Conservation (phyloP, 2,329 filamentous ascomycete species). For the Sporothrix luriei region DNA sequence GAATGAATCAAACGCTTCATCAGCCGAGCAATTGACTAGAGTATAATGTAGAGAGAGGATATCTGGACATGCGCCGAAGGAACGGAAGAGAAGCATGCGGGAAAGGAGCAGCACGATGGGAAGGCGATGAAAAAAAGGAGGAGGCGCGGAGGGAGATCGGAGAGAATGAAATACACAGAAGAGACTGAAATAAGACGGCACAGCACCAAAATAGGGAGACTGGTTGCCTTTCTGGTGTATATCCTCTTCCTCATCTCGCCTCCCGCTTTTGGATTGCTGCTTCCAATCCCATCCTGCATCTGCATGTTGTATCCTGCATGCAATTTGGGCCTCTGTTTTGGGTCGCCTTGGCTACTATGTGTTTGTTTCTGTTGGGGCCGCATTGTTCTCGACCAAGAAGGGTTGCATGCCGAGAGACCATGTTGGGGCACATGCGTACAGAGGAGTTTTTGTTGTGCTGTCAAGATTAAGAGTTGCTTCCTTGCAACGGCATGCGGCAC, state of each 20-base stretch:
- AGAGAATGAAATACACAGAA: conserved; percentile 4
- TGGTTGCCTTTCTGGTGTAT: not conserved
- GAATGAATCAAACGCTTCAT: conserved; percentile 1
- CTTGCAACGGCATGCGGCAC: conserved; percentile 4
- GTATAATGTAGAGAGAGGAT: not conserved
- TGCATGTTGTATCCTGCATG: conserved; percentile 15
- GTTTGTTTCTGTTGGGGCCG: conserved; percentile 15
- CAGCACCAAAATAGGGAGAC: not conserved
- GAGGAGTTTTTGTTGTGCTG: not conserved
- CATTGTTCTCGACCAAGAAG: conserved; percentile 3
- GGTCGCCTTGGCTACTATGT: conserved; percentile 9
- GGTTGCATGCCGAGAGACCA: not conserved
- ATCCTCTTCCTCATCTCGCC: not conserved
- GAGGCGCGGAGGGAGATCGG: not conserved
- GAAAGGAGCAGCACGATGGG: not conserved
- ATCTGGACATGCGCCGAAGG: not conserved
- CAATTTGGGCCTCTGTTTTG: conserved; percentile 21
- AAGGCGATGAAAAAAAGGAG: not conserved
- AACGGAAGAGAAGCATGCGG: conserved; percentile 14
- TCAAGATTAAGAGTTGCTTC: not conserved
- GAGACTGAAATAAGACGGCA: not conserved
- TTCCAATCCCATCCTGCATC: conserved; percentile 12
- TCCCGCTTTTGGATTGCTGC: not conserved
- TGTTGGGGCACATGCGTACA: not conserved
- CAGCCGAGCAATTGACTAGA: conserved; percentile 9